Evolutionary conservation across 2,329 filamentous ascomycete species (phyloP).

Genomic region (Lizonia empirigonia): DNA sequence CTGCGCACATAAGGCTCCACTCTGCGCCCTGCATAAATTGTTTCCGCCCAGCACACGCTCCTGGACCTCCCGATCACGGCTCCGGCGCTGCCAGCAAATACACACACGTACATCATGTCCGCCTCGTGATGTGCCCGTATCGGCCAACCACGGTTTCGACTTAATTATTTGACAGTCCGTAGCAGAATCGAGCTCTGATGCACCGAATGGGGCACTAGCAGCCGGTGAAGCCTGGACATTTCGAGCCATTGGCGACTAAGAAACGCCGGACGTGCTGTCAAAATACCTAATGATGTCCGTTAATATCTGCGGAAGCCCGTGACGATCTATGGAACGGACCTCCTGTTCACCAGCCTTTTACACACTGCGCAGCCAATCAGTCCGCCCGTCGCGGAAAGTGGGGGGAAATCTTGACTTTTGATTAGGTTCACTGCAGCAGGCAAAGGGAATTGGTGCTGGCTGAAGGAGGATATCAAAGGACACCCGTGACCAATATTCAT

Average conservation of each 20-base stretch:
- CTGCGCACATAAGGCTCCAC: too few relatives aligned
- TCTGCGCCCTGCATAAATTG: not conserved
- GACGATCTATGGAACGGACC: slow-evolving; percentile 15
- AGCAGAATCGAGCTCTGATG: not conserved
- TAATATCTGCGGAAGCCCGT: slow-evolving; percentile 6
- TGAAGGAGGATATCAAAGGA: not conserved
- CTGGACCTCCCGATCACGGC: slow-evolving; percentile 4
- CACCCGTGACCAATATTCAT: not conserved
- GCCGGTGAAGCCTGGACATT: not conserved
- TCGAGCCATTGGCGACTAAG: not conserved
- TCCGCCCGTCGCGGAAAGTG: not conserved
- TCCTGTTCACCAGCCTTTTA: slow-evolving; percentile 11
- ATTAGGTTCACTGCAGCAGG: not conserved
- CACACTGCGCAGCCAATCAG: not conserved
- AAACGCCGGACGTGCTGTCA: slow-evolving; percentile 11
- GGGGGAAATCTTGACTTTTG: not conserved
- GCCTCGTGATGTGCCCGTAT: slow-evolving; percentile 3
- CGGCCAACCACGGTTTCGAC: slow-evolving; percentile 6
- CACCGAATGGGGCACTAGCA: not conserved
- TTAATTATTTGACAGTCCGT: slow-evolving; percentile 2
- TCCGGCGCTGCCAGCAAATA: slow-evolving; percentile 1
- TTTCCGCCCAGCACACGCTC: not conserved
- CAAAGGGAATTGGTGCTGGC: not conserved
- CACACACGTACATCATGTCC: slow-evolving; percentile 1
- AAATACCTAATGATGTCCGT: slow-evolving; percentile 12